Conservation (phyloP, 495 filamentous ascomycete genomes). For the Sordaria brevicollis region DNA sequence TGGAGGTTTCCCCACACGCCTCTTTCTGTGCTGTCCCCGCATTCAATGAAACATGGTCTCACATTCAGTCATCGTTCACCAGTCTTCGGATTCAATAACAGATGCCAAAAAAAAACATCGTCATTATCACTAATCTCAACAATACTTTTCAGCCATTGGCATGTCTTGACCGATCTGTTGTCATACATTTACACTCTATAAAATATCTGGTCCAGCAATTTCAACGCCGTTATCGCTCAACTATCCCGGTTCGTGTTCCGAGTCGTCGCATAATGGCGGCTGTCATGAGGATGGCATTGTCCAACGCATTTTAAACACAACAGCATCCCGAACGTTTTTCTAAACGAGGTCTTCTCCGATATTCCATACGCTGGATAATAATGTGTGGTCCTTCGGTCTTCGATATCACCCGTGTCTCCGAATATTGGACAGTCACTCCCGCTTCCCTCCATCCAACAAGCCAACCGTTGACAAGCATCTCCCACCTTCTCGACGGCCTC, state of each 20-base stretch:
- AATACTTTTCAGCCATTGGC: not conserved
- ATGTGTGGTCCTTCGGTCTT: not conserved
- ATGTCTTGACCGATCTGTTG: not conserved
- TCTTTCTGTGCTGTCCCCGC: not conserved
- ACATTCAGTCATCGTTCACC: not conserved
- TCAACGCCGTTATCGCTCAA: not conserved
- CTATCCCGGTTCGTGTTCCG: not conserved
- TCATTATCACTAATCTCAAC: not conserved
- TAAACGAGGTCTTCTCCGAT: not conserved
- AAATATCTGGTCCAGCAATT: not conserved
- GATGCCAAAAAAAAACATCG: not conserved
- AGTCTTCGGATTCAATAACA: not conserved
- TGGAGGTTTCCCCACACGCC: not conserved
- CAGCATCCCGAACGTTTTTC: not conserved
- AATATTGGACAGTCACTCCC: not conserved
- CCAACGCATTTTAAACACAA: not conserved
- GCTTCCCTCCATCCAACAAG: not conserved
- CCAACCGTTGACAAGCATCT: not conserved
- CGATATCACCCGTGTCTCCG: not conserved
- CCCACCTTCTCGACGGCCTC: not conserved
- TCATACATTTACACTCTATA: not conserved
- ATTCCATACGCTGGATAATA: not conserved
- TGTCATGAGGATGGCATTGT: not conserved
- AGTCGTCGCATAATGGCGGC: not conserved
- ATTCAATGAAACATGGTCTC: not conserved